These are phyloP conservation scores for Russula griseocarnosa DNA, from an alignment of 768 basidiomycete species.

Conservation along the genomic window DNA sequence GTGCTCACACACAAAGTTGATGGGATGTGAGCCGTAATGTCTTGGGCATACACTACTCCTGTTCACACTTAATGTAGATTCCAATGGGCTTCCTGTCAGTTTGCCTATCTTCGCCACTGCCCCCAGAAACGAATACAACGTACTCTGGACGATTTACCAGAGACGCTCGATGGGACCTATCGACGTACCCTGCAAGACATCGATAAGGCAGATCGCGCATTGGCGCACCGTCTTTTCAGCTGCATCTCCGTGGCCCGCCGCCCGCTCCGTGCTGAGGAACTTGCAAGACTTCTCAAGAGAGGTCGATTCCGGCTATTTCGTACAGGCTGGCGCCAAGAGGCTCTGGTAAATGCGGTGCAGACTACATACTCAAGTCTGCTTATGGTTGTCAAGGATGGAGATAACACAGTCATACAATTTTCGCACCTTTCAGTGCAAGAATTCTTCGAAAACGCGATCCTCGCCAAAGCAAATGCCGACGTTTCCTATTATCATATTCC, in stretches of 20 bases:
- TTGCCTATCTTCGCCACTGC: neutral
- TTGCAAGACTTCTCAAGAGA: neutral
- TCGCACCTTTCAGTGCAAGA: neutral
- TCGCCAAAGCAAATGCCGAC: neutral
- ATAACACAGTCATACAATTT: neutral
- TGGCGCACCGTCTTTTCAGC: neutral
- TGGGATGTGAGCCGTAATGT: neutral
- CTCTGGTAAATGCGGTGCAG: neutral
- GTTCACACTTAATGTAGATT: neutral
- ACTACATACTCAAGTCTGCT: neutral
- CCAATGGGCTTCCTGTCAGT: neutral
- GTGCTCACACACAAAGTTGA: neutral
- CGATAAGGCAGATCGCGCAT: neutral
- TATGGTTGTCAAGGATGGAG: neutral
- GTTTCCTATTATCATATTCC: neutral
- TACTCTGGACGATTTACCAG: neutral
- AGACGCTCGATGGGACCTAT: neutral
- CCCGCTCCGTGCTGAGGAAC: neutral
- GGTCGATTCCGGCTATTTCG: neutral
- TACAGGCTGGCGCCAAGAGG: neutral
- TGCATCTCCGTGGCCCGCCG: neutral
- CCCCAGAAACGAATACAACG: neutral
- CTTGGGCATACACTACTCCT: neutral
- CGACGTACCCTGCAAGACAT: neutral
- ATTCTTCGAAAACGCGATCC: neutral